Conservation (phyloP, 495 filamentous ascomycete species). For the Podospora pseudoanserina region DNA sequence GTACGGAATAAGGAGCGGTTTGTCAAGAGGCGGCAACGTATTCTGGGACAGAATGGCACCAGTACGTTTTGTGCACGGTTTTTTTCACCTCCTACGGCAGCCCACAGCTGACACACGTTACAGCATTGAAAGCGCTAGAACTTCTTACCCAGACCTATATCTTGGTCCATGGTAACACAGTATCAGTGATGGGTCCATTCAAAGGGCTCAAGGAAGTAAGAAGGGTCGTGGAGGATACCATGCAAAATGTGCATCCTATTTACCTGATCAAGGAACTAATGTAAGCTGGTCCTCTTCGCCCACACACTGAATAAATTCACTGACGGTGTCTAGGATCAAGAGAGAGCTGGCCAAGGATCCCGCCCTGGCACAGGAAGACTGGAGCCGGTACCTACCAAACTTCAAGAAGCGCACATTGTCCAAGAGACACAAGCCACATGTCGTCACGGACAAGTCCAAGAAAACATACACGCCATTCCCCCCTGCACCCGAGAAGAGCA, state of each 20-base stretch:
- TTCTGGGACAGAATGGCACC: conserved; percentile 60
- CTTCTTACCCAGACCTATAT: conserved; percentile 93
- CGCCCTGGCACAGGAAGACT: conserved; percentile 77
- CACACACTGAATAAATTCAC: neutral
- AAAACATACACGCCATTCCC: conserved; percentile 89
- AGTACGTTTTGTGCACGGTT: conserved; percentile 16
- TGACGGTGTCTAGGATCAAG: conserved; percentile 63
- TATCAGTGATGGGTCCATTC: conserved; percentile 83
- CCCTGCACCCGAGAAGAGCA: conserved; percentile 65
- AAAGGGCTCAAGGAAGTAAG: conserved; percentile 93
- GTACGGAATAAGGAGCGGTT: conserved; percentile 96
- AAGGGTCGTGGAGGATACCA: conserved; percentile 87
- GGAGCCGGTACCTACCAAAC: conserved; percentile 94
- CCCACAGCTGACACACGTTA: conserved; percentile 3
- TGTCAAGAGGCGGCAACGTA: conserved; percentile 89
- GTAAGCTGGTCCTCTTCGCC: conserved; percentile 13
- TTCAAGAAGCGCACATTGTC: conserved; percentile 94
- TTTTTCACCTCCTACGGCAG: neutral
- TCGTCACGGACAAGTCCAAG: conserved; percentile 88
- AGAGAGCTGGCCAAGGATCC: conserved; percentile 96
- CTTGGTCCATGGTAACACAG: conserved; percentile 95
- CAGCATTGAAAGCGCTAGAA: conserved; percentile 79
- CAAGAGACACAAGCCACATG: conserved; percentile 76
- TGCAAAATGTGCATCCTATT: conserved; percentile 82
- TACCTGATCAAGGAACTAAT: conserved; percentile 89